Base-by-base conservation (phyloP, 257 asterid genomes). In the Lycium barbarum region DNA sequence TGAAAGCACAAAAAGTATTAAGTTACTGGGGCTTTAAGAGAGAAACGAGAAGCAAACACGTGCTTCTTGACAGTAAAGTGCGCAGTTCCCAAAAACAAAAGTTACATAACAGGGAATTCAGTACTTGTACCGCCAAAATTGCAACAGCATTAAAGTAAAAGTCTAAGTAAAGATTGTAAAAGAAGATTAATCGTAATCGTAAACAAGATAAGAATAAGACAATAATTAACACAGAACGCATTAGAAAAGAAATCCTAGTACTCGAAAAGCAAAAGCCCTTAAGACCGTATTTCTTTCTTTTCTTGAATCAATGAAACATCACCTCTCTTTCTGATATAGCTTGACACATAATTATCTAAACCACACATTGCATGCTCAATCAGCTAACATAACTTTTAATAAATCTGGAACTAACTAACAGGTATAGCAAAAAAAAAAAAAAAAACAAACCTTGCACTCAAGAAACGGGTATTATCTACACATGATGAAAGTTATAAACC, bases 1-100 rank as follows among this genome's bases (percentile, higher is more conserved):
- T 33, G 65, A 78, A 17, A 53, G 15, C 82, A 53, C 65, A 26
- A 76, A 76, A 51, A 78, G 14, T 13, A 15, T 13, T 2, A 53
- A 53, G 65, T 78, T 53, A 49, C 26, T 33, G 49, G 18, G 49
- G 82, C 49, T 78, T 78, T 33, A 78, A 14, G 65, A 26, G 65
- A 76, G 22, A 76, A 51, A 76, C 2, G 8, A 49, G n/a, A 49
- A 76, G 45, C 45, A 14, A 51, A 18, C 5, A 4, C 79, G 40
- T 71, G 79, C 17, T 71, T 40, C 33, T 51, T 76, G 15, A 14
- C 26, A 76, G 49, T 26, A 51, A 53, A 26, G 49, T 9, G 1
- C 5, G 26, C 49, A 14, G 9, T 78, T 74, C 5, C 26, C 11
- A 11, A 72, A 72, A 72, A n/a, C 38, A 22, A 13, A 43, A 9